Conservation (phyloP, 2,329 filamentous ascomycete species). For the Aspergillus pseudonomiae region DNA sequence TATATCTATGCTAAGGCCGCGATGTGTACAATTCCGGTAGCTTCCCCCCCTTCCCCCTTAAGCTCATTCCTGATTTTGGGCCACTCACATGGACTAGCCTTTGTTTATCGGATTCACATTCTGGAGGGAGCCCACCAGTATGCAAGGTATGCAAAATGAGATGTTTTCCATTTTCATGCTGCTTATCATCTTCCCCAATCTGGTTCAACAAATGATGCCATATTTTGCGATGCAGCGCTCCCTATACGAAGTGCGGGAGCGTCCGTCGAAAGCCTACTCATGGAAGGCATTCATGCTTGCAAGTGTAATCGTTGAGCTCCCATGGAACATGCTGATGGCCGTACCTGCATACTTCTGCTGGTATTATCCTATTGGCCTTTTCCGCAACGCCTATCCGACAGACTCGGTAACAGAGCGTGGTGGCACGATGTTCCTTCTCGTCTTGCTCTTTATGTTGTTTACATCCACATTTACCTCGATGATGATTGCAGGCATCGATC, state of each 20-base stretch:
- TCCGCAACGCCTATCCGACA: slow-evolving; percentile 39
- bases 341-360: slow-evolving; percentile 62
- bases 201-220: slow-evolving; percentile 56
- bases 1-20: slow-evolving; percentile 83
- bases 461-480: slow-evolving; percentile 72
- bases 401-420: slow-evolving; percentile 53
- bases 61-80: neutral
- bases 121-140: slow-evolving; percentile 69
- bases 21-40: slow-evolving; percentile 68
- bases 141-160: slow-evolving; percentile 84
- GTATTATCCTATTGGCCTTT: slow-evolving; percentile 64
- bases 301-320: slow-evolving; percentile 70
- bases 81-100: slow-evolving; percentile 44
- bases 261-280: slow-evolving; percentile 68
- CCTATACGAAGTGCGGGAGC: slow-evolving; percentile 60
- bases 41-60: slow-evolving; percentile 54
- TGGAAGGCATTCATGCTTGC: slow-evolving; percentile 71
- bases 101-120: slow-evolving; percentile 85
- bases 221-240: slow-evolving; percentile 58
- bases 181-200: slow-evolving; percentile 70
- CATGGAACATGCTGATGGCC: slow-evolving; percentile 63
- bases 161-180: slow-evolving; percentile 88
- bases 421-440: slow-evolving; percentile 65
- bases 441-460: slow-evolving; percentile 69
- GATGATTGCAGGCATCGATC: slow-evolving; percentile 68